phyloP scores from a whole-genome alignment of 2,329 filamentous ascomycete genomes.

The Aspergillus sp. region DNA sequence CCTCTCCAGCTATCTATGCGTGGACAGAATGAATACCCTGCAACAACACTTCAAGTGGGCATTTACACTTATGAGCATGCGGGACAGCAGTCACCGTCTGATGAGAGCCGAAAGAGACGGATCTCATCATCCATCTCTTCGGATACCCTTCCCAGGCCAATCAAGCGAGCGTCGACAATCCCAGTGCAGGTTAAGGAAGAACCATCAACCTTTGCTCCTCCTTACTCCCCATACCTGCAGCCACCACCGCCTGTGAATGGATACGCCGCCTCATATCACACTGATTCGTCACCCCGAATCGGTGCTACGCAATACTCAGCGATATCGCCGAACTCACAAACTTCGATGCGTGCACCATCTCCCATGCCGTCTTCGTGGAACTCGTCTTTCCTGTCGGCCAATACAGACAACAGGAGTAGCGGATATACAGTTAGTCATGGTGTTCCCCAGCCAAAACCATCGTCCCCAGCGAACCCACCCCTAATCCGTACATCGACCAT shows the following conservation, averaged over 20 bases:
- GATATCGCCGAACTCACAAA: conserved; percentile 41
- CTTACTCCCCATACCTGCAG: conserved; percentile 53
- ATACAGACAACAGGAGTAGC: conserved; percentile 45
- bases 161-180: conserved; percentile 49
- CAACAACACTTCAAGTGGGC: conserved; percentile 57
- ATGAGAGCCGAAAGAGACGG: conserved; percentile 57
- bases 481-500: conserved; percentile 69
- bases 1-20: conserved; percentile 62
- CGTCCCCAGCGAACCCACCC: conserved; percentile 56
- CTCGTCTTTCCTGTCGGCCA: conserved; percentile 48
- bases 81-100: conserved; percentile 39
- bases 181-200: conserved; percentile 50
- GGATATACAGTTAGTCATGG: conserved; percentile 41
- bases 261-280: conserved; percentile 40
- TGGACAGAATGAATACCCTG: conserved; percentile 53
- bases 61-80: conserved; percentile 61
- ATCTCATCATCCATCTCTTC: conserved; percentile 50
- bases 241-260: conserved; percentile 45
- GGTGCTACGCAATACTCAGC: conserved; percentile 43
- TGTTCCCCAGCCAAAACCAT: conserved; percentile 39
- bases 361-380: conserved; percentile 50
- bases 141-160: conserved; percentile 47
- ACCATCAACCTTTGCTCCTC: conserved; percentile 53
- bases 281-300: conserved; percentile 42
- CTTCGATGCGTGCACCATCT: conserved; percentile 49